These are phyloP conservation scores for Phaseolus lunatus DNA, from an alignment of 306 rosid genomes.

Conservation along the genomic window DNA sequence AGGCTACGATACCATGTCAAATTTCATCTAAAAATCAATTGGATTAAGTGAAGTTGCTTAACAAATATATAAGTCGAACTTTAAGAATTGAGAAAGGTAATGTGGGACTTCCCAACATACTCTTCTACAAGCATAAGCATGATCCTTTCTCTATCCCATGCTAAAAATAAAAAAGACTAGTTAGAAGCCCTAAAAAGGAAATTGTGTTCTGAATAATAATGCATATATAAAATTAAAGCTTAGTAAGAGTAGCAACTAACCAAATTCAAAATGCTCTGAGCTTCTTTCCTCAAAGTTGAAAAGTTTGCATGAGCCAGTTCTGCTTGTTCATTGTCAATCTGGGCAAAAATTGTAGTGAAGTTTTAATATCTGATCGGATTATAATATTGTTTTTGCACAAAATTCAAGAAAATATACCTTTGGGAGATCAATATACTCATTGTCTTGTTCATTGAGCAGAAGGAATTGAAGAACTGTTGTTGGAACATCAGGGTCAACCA, in stretches of 20 bases:
- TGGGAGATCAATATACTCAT: conserved; percentile 85
- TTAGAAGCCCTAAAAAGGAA: conserved; percentile 10
- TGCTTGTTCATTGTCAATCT: conserved; percentile 91
- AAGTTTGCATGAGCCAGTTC: conserved; percentile 90
- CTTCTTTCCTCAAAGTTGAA: conserved; percentile 85
- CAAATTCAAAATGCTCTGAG: conserved; percentile 83
- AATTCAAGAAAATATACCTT: conserved; percentile 60
- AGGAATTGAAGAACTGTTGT: conserved; percentile 82
- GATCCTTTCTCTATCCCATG: not conserved
- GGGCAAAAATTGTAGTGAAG: conserved; percentile 30
- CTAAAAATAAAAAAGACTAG: not conserved
- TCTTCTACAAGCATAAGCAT: not conserved
- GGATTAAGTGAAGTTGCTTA: too few relatives aligned
- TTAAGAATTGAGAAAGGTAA: too few relatives aligned
- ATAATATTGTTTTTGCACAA: conserved; percentile 1
- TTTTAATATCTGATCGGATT: conserved; percentile 8
- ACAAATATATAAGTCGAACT: too few relatives aligned
- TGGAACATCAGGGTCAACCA: conserved; percentile 93
- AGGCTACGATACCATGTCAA: too few relatives aligned
- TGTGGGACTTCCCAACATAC: not conserved
- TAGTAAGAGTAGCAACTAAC: conserved; percentile 53
- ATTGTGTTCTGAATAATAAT: not conserved
- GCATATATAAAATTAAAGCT: not conserved
- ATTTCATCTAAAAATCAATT: too few relatives aligned
- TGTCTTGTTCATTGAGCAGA: conserved; percentile 82